Evolutionary conservation across 208 protist genomes (phyloP).

Genomic region (Wallacemonas collosoma): DNA sequence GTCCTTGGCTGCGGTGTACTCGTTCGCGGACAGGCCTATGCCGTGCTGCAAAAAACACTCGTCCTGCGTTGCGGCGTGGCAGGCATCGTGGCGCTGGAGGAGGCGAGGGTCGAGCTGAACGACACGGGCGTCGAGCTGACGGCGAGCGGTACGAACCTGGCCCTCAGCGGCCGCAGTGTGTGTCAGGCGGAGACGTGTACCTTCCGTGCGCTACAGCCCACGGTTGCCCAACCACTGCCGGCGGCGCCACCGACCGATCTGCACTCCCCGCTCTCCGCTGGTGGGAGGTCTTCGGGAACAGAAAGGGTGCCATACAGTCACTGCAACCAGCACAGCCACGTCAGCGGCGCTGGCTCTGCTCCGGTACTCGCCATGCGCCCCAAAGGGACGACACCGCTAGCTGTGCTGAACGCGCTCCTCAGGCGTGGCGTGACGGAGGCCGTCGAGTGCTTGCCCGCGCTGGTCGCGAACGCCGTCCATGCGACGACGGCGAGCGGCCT

Average conservation of each 20-base stretch:
- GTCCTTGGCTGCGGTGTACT: conserved; percentile 41
- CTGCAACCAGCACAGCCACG: not conserved
- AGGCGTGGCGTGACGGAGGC: conserved; percentile 11
- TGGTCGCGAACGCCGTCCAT: not conserved
- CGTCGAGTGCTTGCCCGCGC: not conserved
- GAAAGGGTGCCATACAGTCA: not conserved
- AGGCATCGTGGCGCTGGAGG: conserved; percentile 27
- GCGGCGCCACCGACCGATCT: not conserved
- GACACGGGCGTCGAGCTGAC: conserved; percentile 35
- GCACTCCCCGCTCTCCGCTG: not conserved
- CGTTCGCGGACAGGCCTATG: conserved; percentile 15
- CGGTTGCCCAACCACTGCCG: not conserved
- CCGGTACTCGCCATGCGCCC: not conserved
- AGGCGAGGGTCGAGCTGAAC: conserved; percentile 20
- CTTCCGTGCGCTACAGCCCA: conserved; percentile 12
- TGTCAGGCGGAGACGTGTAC: not conserved
- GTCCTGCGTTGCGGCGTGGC: conserved; percentile 38
- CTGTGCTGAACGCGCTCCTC: not conserved
- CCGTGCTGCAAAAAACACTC: conserved; percentile 20
- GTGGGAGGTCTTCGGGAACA: not conserved
- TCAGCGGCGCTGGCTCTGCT: not conserved
- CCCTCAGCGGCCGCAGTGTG: conserved; percentile 19
- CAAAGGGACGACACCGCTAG: not conserved
- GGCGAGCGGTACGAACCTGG: conserved; percentile 34
- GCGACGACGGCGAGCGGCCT: not conserved